Evolutionary conservation across 495 filamentous ascomycete genomes (phyloP), one percentile per base, ranked within the genome.

Genomic region (Oidiodendron maius): DNA sequence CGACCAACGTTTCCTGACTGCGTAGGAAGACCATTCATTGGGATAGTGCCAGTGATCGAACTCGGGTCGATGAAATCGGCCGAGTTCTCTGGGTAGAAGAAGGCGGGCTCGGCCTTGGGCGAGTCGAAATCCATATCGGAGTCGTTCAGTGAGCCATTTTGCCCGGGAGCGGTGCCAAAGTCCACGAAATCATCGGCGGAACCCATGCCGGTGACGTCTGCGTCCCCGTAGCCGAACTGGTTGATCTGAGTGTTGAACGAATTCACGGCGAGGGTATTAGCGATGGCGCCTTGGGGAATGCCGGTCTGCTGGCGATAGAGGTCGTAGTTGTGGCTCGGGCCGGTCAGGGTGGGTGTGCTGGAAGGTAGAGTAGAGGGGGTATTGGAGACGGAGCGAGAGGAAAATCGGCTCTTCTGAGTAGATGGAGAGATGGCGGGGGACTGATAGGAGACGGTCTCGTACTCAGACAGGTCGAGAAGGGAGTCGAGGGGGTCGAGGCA

Each of bases 281-380:
- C 80, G 51, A 93, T 61, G 21, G 84, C 89, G 36, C 87, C 87
- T 1, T 85, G 81, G 0, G 91, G 86, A 23, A 95, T 75, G 46
- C 89, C 88, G 3, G 91, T 93, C 66, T 95, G 89, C 60, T 98
- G 91, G 65, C 85, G 84, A 67, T 95, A 88, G 37, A 83, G 80
- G 52, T 90, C 84, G 68, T 98, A 98, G 60, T 91, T 85, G 70
- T 96, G 89, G 60, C 89, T 95, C 8, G 91, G 91, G 16, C 76
- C 89, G 36, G 81, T 77, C 56, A 89, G 80, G 12, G 69, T 64
- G 59, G 83, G 78, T 18, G 64, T 52, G 4, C 55, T 55, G 28
- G 69, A 61, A 34, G 60, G 53, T 1, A 67, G 64, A n/a, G 66
- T 61, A 16, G 70, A 52, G 9, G 69, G 62, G 16, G 59, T 64